Evolutionary conservation across 306 rosid species (phyloP).

Genomic region (Castanea crenata): DNA sequence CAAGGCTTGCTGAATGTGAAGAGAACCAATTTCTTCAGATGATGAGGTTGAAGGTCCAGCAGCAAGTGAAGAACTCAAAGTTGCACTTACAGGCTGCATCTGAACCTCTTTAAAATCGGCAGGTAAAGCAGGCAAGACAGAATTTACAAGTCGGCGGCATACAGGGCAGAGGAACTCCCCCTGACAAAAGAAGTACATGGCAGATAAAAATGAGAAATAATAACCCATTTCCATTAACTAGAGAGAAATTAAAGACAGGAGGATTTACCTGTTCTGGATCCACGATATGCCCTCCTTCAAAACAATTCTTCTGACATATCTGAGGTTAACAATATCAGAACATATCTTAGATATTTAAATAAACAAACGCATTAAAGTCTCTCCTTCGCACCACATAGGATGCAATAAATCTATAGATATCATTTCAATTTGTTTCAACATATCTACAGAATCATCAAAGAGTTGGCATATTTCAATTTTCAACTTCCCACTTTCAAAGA

Average conservation of each 20-base stretch:
- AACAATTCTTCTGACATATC: conserved; percentile 83
- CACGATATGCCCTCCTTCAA: conserved; percentile 97
- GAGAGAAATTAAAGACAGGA: background rate
- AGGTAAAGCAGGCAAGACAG: conserved; percentile 71
- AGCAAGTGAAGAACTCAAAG: conserved; percentile 35
- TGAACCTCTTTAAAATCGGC: conserved; percentile 48
- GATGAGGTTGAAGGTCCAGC: conserved; percentile 28
- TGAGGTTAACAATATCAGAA: conserved; percentile 32
- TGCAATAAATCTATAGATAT: background rate
- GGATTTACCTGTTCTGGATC: conserved; percentile 83
- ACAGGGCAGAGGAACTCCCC: conserved; percentile 98
- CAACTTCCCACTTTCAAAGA: background rate
- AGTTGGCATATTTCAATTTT: background rate
- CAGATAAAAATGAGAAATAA: conserved; percentile 1
- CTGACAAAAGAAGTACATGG: conserved; percentile 32
- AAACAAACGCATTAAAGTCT: background rate
- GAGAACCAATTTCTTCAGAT: conserved; percentile 38
- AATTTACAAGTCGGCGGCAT: conserved; percentile 93
- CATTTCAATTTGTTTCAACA: background rate
- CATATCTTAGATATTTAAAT: conserved; percentile 12
- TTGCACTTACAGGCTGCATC: conserved; percentile 38
- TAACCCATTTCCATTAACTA: conserved; percentile 18
- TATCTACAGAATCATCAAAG: background rate
- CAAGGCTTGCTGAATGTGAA: conserved; percentile 58
- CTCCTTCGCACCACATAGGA: background rate